Evolutionary conservation across 1,139 yeast genomes (phyloP), one percentile per base, ranked within the genome.

Genomic region (Protomyces inouyei): DNA sequence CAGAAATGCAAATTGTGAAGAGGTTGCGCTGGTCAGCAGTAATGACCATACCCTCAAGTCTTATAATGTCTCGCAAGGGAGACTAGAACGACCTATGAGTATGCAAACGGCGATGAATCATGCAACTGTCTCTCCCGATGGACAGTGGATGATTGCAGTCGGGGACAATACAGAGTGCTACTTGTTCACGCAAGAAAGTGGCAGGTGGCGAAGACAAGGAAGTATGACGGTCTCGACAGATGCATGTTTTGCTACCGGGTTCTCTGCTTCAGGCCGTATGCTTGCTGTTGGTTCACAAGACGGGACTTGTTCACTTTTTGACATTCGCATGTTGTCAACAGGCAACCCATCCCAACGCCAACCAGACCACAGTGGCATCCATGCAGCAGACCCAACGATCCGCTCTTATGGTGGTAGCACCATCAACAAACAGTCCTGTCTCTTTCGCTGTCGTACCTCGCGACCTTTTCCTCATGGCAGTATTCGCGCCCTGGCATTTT

Each of bases 81-180:
- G 45, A 3, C 23, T 37, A 35, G 63, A 59, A 38, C 9, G 48
- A 5, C 52, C 63, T 8, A 40, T 61, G 8, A 37, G 52, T 18
- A 51, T 45, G 18, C 60, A 60, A 10, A 51, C 61, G 23, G 59
- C 60, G 36, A 65, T 65, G 65, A 65, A 65, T 28, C 65, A 64
- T 25, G 65, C 67, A 3, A 55, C 60, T 28, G 60, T 63, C 23
- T 43, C 64, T 12, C 52, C 52, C 5, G 65, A 65, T 45, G 67
- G 65, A 21, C 53, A 63, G 45, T 37, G 40, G 53, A 45, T 65
- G 64, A 64, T 64, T 16, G 60, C 64, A 10, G 67, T 65, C 3
- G 67, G 67, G 45, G 67, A 65, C 37, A 61, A 60, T 16, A 57
- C 65, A 18, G 60, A 61, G 18, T 53, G 57, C 3, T 65, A 52